phyloP scores from a whole-genome alignment of 805 yeast genomes.

The Alloascoidea africana region DNA sequence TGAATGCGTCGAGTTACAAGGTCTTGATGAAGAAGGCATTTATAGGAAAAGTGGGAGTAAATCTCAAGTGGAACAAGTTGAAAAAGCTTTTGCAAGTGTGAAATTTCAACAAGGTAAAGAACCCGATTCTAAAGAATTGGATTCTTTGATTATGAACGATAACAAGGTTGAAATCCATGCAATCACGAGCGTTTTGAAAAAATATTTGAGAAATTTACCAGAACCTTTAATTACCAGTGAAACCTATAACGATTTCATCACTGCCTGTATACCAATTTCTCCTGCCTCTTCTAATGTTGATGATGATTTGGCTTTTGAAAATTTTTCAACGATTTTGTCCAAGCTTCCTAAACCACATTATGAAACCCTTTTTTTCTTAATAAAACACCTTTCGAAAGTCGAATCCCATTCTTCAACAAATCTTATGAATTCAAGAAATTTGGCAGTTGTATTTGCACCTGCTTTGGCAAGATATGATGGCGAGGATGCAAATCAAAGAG shows the following conservation, averaged over 20 bases:
- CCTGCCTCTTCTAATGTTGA: not conserved
- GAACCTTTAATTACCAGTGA: constrained; percentile 70
- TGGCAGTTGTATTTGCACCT: constrained; percentile 92
- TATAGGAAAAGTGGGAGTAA: constrained; percentile 82
- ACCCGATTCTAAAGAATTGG: not conserved
- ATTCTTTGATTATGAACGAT: not conserved
- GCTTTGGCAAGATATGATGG: too few relatives aligned
- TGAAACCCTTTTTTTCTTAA: constrained; percentile 35
- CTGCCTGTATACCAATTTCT: too few relatives aligned
- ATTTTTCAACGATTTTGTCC: too few relatives aligned
- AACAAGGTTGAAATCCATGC: constrained; percentile 60
- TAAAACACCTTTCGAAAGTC: constrained; percentile 52
- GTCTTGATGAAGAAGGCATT: constrained; percentile 70
- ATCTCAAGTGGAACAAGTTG: constrained; percentile 39
- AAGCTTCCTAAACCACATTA: constrained; percentile 57
- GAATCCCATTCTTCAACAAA: constrained; percentile 37
- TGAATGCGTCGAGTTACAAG: constrained; percentile 61
- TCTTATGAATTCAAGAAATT: constrained; percentile 70
- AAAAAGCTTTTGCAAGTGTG: constrained; percentile 19
- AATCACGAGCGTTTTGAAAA: constrained; percentile 71
- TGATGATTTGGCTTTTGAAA: not conserved
- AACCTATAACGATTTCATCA: constrained; percentile 46
- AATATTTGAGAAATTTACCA: constrained; percentile 73
- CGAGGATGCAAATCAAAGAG: constrained; percentile 69
- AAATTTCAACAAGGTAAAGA: not conserved